Conservation (phyloP, 768 basidiomycete species). For the Boletus tylopilopsis region DNA sequence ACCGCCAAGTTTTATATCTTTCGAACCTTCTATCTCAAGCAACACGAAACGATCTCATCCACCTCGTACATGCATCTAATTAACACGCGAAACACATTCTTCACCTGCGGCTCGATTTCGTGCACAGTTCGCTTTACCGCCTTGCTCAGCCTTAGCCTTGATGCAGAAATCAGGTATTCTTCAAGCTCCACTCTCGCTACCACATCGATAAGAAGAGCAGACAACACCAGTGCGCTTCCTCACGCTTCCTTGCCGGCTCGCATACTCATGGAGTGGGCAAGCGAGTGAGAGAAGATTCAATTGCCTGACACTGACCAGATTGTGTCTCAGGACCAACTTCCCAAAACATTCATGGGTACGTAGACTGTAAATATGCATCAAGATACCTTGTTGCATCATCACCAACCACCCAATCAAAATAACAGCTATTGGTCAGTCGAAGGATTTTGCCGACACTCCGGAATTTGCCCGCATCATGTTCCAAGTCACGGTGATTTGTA, state of each 20-base stretch:
- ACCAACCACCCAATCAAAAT: slow-evolving; percentile 92
- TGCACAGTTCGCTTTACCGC: slow-evolving; percentile 21
- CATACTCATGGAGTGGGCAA: slow-evolving; percentile 29
- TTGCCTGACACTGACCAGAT: slow-evolving; percentile 85
- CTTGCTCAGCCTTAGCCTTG: slow-evolving; percentile 53
- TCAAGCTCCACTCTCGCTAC: slow-evolving; percentile 94
- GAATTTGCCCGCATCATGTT: slow-evolving; percentile 73
- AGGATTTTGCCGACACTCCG: slow-evolving; percentile 86
- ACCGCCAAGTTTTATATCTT: slow-evolving; percentile 31
- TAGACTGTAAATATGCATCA: slow-evolving; percentile 79
- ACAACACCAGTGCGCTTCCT: slow-evolving; percentile 69
- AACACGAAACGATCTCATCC: slow-evolving; percentile 66
- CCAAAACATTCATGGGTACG: slow-evolving; percentile 78
- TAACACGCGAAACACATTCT: slow-evolving; percentile 42
- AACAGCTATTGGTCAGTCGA: slow-evolving; percentile 89
- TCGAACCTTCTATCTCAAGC: slow-evolving; percentile 40
- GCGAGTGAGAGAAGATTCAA: slow-evolving; percentile 88
- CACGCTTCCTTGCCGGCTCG: slow-evolving; percentile 3
- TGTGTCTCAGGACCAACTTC: slow-evolving; percentile 73
- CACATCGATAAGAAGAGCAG: slow-evolving; percentile 84
- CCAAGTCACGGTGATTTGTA: slow-evolving; percentile 96
- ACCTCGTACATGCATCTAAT: slow-evolving; percentile 60
- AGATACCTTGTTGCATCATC: slow-evolving; percentile 91
- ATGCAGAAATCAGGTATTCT: slow-evolving; percentile 95
- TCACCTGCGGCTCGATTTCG: slow-evolving; percentile 34